These are phyloP conservation scores for Trichoderma endophyticum DNA, from an alignment of 2,329 filamentous ascomycete species.

Conservation along the genomic window DNA sequence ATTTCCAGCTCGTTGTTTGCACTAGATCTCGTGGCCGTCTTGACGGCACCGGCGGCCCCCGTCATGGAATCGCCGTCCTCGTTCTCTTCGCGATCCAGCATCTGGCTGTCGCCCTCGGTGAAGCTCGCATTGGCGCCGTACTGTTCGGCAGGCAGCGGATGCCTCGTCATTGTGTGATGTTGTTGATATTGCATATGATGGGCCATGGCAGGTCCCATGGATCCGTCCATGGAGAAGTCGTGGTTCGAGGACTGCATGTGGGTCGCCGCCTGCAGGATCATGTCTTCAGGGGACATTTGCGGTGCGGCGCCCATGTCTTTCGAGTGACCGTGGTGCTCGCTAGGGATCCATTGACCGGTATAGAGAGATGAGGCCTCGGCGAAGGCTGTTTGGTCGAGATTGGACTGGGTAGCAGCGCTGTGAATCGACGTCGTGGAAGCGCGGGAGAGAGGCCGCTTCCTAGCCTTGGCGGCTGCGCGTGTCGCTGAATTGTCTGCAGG, in stretches of 20 bases:
- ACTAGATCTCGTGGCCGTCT: conserved; percentile 62
- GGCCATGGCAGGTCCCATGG: conserved; percentile 43
- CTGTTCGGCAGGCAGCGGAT: conserved; percentile 53
- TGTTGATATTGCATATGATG: conserved; percentile 45
- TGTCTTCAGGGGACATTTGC: conserved; percentile 56
- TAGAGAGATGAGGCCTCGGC: conserved; percentile 45
- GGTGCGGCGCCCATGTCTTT: conserved; percentile 43
- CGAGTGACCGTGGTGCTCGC: conserved; percentile 42
- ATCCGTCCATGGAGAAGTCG: conserved; percentile 49
- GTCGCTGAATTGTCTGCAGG: conserved; percentile 29
- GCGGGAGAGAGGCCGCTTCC: conserved; percentile 52
- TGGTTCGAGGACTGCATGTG: conserved; percentile 52
- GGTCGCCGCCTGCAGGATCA: conserved; percentile 56
- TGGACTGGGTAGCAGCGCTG: conserved; percentile 51
- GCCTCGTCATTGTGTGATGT: conserved; percentile 42
- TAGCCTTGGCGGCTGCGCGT: conserved; percentile 38
- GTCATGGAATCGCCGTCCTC: conserved; percentile 55
- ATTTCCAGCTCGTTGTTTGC: conserved; percentile 80
- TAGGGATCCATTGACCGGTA: conserved; percentile 48
- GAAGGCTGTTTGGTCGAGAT: conserved; percentile 47
- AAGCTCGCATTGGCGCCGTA: conserved; percentile 53
- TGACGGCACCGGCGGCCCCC: conserved; percentile 45
- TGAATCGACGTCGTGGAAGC: conserved; percentile 57
- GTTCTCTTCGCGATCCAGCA: conserved; percentile 58
- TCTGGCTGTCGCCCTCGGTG: conserved; percentile 56